Conservation (phyloP, 805 yeast genomes). For the Starmerella bombi region DNA sequence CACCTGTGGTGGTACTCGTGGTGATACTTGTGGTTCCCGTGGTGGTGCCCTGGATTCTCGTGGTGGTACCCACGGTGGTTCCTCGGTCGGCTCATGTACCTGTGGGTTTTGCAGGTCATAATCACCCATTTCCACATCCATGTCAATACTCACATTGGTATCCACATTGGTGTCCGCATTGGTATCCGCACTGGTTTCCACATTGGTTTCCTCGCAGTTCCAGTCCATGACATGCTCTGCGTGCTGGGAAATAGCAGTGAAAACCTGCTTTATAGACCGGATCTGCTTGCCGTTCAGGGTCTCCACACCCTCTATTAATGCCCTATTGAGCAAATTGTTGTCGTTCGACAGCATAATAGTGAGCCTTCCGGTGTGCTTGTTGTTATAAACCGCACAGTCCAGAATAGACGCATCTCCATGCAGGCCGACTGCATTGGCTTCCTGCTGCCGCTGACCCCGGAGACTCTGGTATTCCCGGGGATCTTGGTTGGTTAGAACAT, state of each 20-base stretch:
- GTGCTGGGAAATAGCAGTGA: background rate
- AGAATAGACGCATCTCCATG: constrained; percentile 11
- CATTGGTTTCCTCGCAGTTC: constrained; percentile 1
- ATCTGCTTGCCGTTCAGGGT: constrained; percentile 1
- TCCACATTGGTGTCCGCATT: background rate
- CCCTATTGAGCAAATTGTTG: constrained; percentile 11
- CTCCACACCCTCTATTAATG: constrained; percentile 10
- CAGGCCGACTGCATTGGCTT: constrained; percentile 3
- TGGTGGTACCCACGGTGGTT: too few relatives aligned
- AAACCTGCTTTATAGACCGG: background rate
- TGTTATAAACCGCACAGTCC: constrained; percentile 17
- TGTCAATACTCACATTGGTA: background rate
- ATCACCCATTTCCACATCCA: constrained; percentile 1
- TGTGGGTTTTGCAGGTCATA: background rate
- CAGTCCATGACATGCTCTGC: constrained; percentile 9
- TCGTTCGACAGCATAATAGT: constrained; percentile 14
- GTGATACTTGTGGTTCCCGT: too few relatives aligned
- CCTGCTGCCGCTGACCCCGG: constrained; percentile 13
- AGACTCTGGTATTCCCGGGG: background rate
- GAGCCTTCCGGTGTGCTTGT: background rate
- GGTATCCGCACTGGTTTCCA: background rate
- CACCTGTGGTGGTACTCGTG: too few relatives aligned
- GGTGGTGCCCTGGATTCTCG: too few relatives aligned
- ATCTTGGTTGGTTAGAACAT: constrained; percentile 3
- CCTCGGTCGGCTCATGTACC: background rate